Conservation (phyloP, 2,329 filamentous ascomycete species). For the Diaporthe capsici region DNA sequence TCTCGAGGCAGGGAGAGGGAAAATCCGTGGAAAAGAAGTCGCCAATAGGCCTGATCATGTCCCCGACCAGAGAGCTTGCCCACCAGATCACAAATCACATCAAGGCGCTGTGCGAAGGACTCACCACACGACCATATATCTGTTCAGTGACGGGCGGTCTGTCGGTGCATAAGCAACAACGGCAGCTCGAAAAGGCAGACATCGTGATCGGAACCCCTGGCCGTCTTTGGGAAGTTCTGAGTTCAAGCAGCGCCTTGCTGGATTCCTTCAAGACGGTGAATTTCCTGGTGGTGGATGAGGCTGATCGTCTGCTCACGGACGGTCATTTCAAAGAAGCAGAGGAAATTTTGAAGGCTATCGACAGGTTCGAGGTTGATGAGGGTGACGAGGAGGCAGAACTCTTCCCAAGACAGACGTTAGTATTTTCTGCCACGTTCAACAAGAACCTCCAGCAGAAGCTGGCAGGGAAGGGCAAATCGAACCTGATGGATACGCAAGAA, state of each 20-base stretch:
- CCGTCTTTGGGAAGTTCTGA: conserved; percentile 93
- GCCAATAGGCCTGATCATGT: conserved; percentile 85
- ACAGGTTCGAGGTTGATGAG: conserved; percentile 76
- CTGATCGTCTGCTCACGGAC: conserved; percentile 90
- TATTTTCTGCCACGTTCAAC: conserved; percentile 97
- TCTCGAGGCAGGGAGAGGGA: conserved; percentile 62
- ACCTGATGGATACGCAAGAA: conserved; percentile 79
- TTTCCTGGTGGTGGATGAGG: conserved; percentile 94
- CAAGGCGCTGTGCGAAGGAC: conserved; percentile 76
- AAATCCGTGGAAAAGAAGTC: conserved; percentile 54
- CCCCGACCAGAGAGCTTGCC: conserved; percentile 92
- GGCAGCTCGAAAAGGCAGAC: conserved; percentile 86
- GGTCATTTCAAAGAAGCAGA: conserved; percentile 96
- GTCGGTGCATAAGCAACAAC: conserved; percentile 94
- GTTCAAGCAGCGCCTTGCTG: conserved; percentile 78
- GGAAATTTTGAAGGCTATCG: conserved; percentile 86
- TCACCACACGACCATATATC: conserved; percentile 76
- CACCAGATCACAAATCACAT: conserved; percentile 92
- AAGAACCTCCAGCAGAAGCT: conserved; percentile 93
- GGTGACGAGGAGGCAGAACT: conserved; percentile 61
- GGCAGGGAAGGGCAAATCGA: conserved; percentile 79
- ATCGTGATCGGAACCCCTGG: conserved; percentile 96
- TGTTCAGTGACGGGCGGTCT: conserved; percentile 93
- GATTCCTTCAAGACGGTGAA: conserved; percentile 78
- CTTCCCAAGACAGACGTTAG: conserved; percentile 82